Conservation (phyloP, 139 green algal species). For the Raphidocelis subcapitata region DNA sequence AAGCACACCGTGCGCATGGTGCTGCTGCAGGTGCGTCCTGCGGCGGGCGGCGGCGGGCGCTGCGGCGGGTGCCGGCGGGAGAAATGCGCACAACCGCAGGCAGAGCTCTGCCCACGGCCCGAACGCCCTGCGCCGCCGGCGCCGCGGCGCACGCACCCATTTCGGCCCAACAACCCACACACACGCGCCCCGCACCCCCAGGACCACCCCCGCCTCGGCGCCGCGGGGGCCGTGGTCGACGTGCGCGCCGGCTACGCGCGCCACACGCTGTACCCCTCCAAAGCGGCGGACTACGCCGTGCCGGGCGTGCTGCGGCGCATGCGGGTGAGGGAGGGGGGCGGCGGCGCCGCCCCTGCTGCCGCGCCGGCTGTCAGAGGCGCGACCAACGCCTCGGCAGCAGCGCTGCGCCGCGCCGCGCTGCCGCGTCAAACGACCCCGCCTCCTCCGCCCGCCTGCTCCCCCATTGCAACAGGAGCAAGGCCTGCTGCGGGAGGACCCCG, state of each 20-base stretch:
- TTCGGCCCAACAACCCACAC: background rate
- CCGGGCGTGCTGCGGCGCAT: constrained; percentile 6
- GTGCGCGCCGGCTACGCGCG: constrained; percentile 14
- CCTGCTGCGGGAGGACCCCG: too few species aligned
- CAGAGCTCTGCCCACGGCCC: too few species aligned
- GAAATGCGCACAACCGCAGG: too few species aligned
- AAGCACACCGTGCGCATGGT: constrained; percentile 26
- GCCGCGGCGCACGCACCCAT: too few species aligned
- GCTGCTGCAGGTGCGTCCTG: constrained; percentile 14
- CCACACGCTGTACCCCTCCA: constrained; percentile 11
- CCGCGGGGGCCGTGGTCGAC: constrained; percentile 3
- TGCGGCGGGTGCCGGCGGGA: too few species aligned
- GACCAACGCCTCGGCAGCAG: background rate
- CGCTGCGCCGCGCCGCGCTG: background rate
- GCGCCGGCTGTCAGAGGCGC: background rate
- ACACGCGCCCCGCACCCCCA: background rate
- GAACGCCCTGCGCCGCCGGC: too few species aligned
- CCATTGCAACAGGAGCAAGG: too few species aligned
- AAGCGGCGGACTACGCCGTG: constrained; percentile 19
- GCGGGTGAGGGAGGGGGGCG: background rate
- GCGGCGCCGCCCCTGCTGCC: background rate
- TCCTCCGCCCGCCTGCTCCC: background rate
- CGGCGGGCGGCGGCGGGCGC: background rate
- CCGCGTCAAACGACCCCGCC: background rate
- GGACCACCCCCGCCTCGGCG: constrained; percentile 18